Percentiles rank a stretch among this genome's conserved stretches.
phyloP scores from a whole-genome alignment of 2,329 filamentous ascomycete species.

The Rugonectria rugulosa region DNA sequence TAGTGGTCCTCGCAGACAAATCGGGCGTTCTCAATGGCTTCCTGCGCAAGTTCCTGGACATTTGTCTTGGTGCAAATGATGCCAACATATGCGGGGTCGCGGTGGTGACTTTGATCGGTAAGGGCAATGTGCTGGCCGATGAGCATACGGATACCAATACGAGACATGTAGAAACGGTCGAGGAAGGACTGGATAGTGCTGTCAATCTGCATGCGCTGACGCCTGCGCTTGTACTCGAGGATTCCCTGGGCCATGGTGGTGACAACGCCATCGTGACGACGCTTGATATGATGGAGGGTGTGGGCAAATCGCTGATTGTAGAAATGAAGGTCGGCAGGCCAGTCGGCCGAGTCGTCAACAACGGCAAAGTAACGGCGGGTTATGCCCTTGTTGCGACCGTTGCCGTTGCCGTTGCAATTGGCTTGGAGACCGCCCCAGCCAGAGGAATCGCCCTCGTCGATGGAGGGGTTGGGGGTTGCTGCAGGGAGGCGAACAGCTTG shows the following conservation, averaged over 20 bases:
- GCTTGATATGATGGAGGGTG: conserved; percentile 91
- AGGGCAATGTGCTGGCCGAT: conserved; percentile 98
- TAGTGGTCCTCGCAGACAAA: conserved; percentile 99
- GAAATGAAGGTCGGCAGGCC: conserved; percentile 92
- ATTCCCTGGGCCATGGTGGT: conserved; percentile 98
- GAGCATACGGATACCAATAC: conserved; percentile 98
- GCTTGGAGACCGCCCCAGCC: conserved; percentile 58
- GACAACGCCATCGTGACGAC: conserved; percentile 94
- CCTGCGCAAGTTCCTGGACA: conserved; percentile 90
- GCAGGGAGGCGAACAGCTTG: conserved; percentile 76
- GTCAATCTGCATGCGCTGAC: conserved; percentile 98
- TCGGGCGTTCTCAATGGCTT: conserved; percentile 98
- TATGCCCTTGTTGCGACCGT: conserved; percentile 56
- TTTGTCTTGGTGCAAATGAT: conserved; percentile 99
- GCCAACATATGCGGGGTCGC: conserved; percentile 93
- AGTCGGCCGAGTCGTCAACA: conserved; percentile 85
- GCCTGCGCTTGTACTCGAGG: conserved; percentile 94
- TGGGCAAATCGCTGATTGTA: conserved; percentile 93
- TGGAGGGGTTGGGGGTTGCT: conserved; percentile 88
- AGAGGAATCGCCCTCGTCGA: conserved; percentile 82
- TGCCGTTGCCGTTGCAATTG: conserved; percentile 56
- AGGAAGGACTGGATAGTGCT: conserved; percentile 97
- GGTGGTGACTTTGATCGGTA: conserved; percentile 88
- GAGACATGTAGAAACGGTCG: conserved; percentile 99
- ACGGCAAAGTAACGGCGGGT: conserved; percentile 82